These are phyloP conservation scores for Jacaranda copaia DNA, from an alignment of 257 asterid genomes.

Conservation along the genomic window DNA sequence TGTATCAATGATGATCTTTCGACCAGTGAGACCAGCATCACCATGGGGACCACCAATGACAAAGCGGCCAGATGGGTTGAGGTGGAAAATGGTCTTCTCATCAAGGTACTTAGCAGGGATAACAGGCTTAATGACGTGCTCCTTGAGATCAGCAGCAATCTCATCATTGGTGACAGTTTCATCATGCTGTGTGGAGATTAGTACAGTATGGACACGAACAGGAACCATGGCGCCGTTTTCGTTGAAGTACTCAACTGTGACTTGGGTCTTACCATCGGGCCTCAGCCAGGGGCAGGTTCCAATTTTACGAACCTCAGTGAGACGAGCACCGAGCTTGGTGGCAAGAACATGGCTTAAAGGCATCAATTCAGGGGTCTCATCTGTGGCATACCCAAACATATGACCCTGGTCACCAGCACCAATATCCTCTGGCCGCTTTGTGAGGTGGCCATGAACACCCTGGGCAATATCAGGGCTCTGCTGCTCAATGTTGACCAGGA, in stretches of 20 bases:
- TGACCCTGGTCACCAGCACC: slow-evolving; percentile 56
- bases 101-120: slow-evolving; percentile 48
- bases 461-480: slow-evolving; percentile 55
- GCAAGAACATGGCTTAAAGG: slow-evolving; percentile 53
- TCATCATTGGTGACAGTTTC: slow-evolving; percentile 52
- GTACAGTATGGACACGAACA: slow-evolving; percentile 48
- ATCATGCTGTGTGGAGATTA: slow-evolving; percentile 52
- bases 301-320: slow-evolving; percentile 49
- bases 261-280: slow-evolving; percentile 58
- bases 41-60: slow-evolving; percentile 54
- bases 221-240: slow-evolving; percentile 54
- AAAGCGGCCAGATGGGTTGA: slow-evolving; percentile 49
- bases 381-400: slow-evolving; percentile 53
- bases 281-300: slow-evolving; percentile 50
- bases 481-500: slow-evolving; percentile 48
- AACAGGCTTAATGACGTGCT: slow-evolving; percentile 50
- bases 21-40: slow-evolving; percentile 53
- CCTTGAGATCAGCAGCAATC: slow-evolving; percentile 51
- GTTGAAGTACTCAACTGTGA: slow-evolving; percentile 49
- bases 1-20: slow-evolving; percentile 51
- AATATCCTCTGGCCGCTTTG: slow-evolving; percentile 46
- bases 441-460: slow-evolving; percentile 51
- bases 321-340: slow-evolving; percentile 53
- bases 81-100: slow-evolving; percentile 51
- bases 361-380: slow-evolving; percentile 51